Evolutionary conservation across 163 green algal genomes (phyloP).

Genomic region (Volvox carteri): DNA sequence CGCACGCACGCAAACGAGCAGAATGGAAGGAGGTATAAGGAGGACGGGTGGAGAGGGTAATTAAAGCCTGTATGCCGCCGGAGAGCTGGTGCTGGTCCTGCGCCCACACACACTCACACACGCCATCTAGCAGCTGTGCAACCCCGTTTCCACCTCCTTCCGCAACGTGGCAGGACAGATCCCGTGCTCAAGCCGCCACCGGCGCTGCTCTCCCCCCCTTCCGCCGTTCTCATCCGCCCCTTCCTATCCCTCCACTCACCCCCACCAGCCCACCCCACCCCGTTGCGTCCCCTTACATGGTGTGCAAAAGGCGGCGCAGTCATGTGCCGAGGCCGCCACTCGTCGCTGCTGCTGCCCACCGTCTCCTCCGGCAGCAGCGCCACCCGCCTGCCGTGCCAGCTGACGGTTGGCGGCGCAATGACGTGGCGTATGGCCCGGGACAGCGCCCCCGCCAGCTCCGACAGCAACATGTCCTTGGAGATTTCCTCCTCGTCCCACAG

Average conservation of each 20-base stretch:
- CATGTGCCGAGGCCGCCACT: conserved; percentile 55
- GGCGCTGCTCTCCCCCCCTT: not conserved
- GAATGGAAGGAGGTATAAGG: too few relatives aligned
- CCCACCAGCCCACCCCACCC: not conserved
- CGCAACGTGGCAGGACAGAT: too few relatives aligned
- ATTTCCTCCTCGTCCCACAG: conserved; percentile 50
- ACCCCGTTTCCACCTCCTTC: too few relatives aligned
- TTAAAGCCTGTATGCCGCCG: too few relatives aligned
- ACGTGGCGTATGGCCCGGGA: conserved; percentile 70
- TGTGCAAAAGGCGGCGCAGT: conserved; percentile 66
- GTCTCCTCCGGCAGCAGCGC: not conserved
- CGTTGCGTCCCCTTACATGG: conserved; percentile 23
- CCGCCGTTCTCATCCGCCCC: not conserved
- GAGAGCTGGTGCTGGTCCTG: too few relatives aligned
- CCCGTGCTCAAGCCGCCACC: too few relatives aligned
- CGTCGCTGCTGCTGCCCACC: not conserved
- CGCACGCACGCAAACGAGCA: too few relatives aligned
- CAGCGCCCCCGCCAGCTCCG: conserved; percentile 59
- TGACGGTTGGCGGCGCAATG: conserved; percentile 71
- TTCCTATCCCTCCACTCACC: not conserved
- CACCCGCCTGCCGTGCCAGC: conserved; percentile 56
- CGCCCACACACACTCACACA: too few relatives aligned
- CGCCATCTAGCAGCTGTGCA: too few relatives aligned
- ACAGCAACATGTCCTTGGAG: conserved; percentile 65
- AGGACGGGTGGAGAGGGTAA: too few relatives aligned